Evolutionary conservation across 305 asterid genomes (phyloP).

Genomic region (Fraxinus latifolia): DNA sequence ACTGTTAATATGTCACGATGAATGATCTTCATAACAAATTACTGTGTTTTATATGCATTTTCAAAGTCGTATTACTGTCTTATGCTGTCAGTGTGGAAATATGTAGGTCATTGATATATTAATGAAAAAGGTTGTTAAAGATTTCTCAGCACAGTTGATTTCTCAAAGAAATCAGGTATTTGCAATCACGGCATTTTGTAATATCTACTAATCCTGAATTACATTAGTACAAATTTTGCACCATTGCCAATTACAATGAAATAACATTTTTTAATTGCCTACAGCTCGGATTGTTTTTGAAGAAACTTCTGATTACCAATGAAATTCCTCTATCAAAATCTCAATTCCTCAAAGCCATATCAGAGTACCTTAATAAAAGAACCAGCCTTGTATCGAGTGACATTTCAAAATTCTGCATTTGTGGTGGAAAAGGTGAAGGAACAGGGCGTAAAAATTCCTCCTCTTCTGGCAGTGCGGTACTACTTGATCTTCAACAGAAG

Average conservation of each 20-base stretch:
- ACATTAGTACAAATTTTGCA: slow-evolving; percentile 3
- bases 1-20: neutral
- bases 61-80: neutral
- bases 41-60: slow-evolving; percentile 1
- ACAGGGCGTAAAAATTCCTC: slow-evolving; percentile 23
- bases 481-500: slow-evolving; percentile 60
- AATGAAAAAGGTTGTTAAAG: slow-evolving; percentile 68
- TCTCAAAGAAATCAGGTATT: slow-evolving; percentile 80
- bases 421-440: slow-evolving; percentile 50
- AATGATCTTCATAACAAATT: neutral
- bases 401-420: slow-evolving; percentile 57
- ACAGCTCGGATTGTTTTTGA: slow-evolving; percentile 71
- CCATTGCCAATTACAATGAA: neutral
- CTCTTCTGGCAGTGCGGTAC: slow-evolving; percentile 32
- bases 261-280: slow-evolving; percentile 19
- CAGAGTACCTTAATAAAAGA: slow-evolving; percentile 59
- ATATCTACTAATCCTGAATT: neutral
- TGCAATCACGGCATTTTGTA: neutral
- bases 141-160: slow-evolving; percentile 59
- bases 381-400: slow-evolving; percentile 54
- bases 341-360: slow-evolving; percentile 55
- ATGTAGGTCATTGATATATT: slow-evolving; percentile 66
- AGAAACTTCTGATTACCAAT: slow-evolving; percentile 50
- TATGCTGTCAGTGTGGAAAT: slow-evolving; percentile 25
- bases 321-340: slow-evolving; percentile 46